Conservation (phyloP, 2,329 filamentous ascomycete species). For the Orbilia javanica region DNA sequence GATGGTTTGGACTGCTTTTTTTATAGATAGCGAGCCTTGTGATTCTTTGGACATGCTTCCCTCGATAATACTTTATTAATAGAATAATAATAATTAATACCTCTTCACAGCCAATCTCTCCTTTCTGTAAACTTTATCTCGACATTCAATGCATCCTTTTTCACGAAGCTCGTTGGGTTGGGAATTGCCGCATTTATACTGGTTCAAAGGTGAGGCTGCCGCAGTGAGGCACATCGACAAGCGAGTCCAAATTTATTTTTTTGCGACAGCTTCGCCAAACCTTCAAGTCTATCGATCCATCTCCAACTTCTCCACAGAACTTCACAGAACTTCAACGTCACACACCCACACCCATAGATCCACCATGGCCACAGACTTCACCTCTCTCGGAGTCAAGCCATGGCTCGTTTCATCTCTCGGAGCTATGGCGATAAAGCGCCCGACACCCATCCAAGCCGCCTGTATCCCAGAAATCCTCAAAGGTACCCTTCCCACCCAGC, state of each 20-base stretch:
- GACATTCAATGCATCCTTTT: not conserved
- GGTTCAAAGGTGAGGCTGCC: not conserved
- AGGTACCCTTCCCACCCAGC: constrained; percentile 64
- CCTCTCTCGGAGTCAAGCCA: constrained; percentile 78
- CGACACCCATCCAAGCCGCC: constrained; percentile 90
- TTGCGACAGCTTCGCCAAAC: constrained; percentile 38
- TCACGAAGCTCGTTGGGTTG: not conserved
- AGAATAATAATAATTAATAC: constrained; percentile 32
- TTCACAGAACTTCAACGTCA: not conserved
- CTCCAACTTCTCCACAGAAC: not conserved
- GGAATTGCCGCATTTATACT: constrained; percentile 12
- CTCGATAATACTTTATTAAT: constrained; percentile 13
- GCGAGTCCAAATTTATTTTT: constrained; percentile 34
- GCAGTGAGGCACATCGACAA: constrained; percentile 24
- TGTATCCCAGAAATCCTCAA: constrained; percentile 94
- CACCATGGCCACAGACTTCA: constrained; percentile 72
- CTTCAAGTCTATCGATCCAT: not conserved
- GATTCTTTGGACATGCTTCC: not conserved
- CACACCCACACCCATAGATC: not conserved
- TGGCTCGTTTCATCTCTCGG: constrained; percentile 88
- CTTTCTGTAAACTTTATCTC: not conserved
- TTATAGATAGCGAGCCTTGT: constrained; percentile 37
- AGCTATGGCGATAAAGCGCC: constrained; percentile 83
- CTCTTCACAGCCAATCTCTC: not conserved
- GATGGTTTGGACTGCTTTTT: not conserved